These are phyloP conservation scores for Acanthamoeba triangularis DNA, from an alignment of 208 protist genomes.

Conservation along the genomic window DNA sequence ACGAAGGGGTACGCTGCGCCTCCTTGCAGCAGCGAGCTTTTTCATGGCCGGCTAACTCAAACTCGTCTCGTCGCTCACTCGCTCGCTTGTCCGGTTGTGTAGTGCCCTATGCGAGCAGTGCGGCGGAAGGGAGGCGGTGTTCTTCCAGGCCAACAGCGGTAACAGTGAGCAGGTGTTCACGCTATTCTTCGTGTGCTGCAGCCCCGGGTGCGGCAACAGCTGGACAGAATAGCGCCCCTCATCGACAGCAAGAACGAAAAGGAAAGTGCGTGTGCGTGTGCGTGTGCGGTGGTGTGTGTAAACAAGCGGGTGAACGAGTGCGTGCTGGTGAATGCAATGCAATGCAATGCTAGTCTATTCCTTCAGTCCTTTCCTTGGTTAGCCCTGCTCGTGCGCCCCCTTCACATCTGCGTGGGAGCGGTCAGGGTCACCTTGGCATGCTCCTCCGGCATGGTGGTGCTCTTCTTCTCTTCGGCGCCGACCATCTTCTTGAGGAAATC, in stretches of 20 bases:
- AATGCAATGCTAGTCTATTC: not conserved
- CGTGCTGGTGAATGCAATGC: not conserved
- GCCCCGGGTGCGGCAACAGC: conserved; percentile 9
- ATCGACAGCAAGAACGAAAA: not conserved
- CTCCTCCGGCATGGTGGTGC: not conserved
- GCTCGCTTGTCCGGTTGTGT: not conserved
- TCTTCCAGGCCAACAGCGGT: conserved; percentile 78
- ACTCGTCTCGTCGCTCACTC: not conserved
- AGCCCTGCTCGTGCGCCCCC: not conserved
- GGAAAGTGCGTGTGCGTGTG: not conserved
- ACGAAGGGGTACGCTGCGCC: conserved; percentile 28
- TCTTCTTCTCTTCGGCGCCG: conserved; percentile 11
- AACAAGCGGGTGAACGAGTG: not conserved
- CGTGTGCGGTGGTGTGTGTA: not conserved
- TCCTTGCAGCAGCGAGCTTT: not conserved
- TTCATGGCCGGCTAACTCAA: not conserved
- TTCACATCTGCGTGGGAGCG: conserved; percentile 56
- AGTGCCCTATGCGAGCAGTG: conserved; percentile 46
- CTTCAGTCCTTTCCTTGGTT: not conserved
- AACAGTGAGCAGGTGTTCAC: conserved; percentile 58
- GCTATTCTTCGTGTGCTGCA: conserved; percentile 64
- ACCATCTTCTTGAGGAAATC: conserved; percentile 43
- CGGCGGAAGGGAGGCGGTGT: conserved; percentile 75
- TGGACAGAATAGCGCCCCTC: conserved; percentile 26
- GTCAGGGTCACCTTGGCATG: conserved; percentile 48